Evolutionary conservation across 2,329 filamentous ascomycete genomes (phyloP).

Genomic region (Penicillium sp.): DNA sequence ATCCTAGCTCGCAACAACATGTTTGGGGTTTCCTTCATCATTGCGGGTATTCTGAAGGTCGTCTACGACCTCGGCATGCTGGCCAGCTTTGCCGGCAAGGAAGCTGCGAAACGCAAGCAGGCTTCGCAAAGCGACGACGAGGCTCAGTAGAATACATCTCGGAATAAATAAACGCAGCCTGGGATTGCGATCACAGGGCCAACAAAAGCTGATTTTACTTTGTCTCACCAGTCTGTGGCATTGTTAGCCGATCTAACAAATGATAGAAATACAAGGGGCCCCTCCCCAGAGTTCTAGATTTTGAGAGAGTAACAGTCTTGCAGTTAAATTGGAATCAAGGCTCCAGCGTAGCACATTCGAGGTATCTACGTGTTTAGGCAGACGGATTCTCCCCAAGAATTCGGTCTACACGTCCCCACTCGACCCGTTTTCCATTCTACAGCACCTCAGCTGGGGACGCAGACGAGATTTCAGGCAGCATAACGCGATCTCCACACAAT

Average conservation of each 20-base stretch:
- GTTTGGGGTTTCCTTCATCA: conserved; percentile 63
- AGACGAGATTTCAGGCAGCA: not conserved
- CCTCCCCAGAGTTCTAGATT: not conserved
- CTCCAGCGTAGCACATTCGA: not conserved
- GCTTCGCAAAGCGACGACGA: conserved; percentile 13
- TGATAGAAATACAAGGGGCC: not conserved
- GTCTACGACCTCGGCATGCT: conserved; percentile 60
- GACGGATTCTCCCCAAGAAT: not conserved
- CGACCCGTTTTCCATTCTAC: not conserved
- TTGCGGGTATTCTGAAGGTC: conserved; percentile 63
- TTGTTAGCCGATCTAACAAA: not conserved
- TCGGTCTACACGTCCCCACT: not conserved
- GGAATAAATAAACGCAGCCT: not conserved
- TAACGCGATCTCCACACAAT: too few species aligned
- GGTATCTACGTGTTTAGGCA: not conserved
- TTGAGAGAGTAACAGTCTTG: not conserved
- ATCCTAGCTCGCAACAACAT: conserved; percentile 54
- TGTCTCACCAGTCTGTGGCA: not conserved
- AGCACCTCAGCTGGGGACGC: not conserved
- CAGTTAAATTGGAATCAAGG: not conserved
- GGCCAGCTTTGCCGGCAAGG: conserved; percentile 45
- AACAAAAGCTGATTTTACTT: not conserved
- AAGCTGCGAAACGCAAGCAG: conserved; percentile 19
- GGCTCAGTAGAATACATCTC: not conserved
- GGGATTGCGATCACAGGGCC: not conserved